Conservation (phyloP, 306 rosid genomes). For the Morella rubra region DNA sequence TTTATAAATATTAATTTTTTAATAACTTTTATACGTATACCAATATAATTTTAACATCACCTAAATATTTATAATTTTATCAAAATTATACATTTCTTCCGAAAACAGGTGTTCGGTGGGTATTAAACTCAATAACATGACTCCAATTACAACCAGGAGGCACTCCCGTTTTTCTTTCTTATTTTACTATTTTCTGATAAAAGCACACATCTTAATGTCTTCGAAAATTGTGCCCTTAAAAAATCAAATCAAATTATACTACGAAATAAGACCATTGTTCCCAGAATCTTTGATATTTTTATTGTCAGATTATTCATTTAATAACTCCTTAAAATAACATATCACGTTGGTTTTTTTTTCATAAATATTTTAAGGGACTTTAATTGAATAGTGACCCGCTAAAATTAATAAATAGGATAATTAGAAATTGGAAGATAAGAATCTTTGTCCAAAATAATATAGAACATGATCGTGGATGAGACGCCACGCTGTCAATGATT, state of each 20-base stretch:
- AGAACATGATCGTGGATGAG: slow-evolving; percentile 50
- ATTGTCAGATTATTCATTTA: neutral
- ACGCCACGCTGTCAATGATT: slow-evolving; percentile 61
- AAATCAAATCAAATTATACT: neutral
- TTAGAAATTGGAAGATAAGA: slow-evolving; percentile 27
- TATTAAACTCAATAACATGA: too few species aligned
- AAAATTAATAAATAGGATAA: too few species aligned
- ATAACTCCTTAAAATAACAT: neutral
- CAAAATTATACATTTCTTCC: too few species aligned
- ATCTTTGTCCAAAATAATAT: slow-evolving; percentile 53
- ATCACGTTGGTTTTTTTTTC: neutral
- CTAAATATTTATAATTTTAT: too few species aligned
- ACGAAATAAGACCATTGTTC: neutral
- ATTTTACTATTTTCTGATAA: neutral
- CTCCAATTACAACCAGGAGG: too few species aligned
- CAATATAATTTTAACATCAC: too few species aligned
- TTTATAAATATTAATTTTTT: too few species aligned
- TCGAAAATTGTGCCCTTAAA: slow-evolving; percentile 3
- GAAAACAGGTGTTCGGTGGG: too few species aligned
- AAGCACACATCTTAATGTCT: neutral
- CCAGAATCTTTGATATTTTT: neutral
- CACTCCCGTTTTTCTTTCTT: too few species aligned
- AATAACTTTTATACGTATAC: too few species aligned
- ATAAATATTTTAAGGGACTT: too few species aligned
- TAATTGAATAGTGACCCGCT: neutral